Base-by-base conservation (phyloP, 139 green algal genomes). In the Chlorella sp. region DNA sequence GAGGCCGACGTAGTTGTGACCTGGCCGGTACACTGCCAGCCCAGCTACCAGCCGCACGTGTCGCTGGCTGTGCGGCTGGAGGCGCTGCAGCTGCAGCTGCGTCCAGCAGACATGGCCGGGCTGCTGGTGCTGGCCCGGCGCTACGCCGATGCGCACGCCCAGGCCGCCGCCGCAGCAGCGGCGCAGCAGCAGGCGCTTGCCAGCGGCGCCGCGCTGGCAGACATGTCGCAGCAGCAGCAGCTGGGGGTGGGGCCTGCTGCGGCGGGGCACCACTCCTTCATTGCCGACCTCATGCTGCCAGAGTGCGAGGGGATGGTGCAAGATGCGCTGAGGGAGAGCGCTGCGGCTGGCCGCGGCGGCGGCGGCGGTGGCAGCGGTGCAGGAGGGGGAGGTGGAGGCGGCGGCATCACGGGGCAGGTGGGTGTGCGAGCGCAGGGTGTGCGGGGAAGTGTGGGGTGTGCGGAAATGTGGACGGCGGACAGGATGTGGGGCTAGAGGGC, bases 211-310 rank as follows among this genome's bases (percentile, higher is more conserved):
- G 21, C 64, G 64, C 64, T 71, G 7, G 24, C 64, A 14, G 64
- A 9, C 21, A 32, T 71, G 16, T 12, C 21, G 64, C 71, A 78
- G 28, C 71, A 28, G 19, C 79, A 15, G 36, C 83, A 53, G 61
- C 83, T 36, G 14, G 82, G 14, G 61, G 28, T 12, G 69, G 14
- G 26, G 71, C 36, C 77, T 2, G 37, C 53, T 60, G 32, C 83
- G n/a, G 26, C 39, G 53, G 5, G 86, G 39, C 42, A 66, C 84
- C 4, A 88, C 11, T 96, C 93, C 22, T 80, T 97, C 48, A 71
- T 96, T 32, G 94, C 95, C 42, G 91, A 91, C 24, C 80, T 97
- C 42, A 88, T 96, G 78, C 89, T 96, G 48, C 95, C 95, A 0
- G 88, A 94, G 60, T 95, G 89, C 71, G 92, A 95, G 66, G 83